Conservation (phyloP, 2,329 filamentous ascomycete species). For the Xylariaceae sp. region DNA sequence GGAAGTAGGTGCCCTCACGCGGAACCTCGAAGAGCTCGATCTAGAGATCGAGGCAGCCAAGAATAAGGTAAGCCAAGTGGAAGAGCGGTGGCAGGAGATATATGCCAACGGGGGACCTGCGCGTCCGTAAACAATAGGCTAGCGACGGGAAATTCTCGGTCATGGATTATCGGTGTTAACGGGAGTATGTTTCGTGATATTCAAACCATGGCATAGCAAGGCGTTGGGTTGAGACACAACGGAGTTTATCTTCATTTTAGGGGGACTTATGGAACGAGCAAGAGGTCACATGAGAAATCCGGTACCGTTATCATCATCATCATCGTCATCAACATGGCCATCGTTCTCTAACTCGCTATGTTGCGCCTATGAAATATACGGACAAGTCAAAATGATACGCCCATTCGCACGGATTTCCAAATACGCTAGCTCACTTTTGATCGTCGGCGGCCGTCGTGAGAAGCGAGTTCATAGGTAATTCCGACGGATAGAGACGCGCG, state of each 20-base stretch:
- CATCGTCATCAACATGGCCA: neutral
- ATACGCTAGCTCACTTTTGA: neutral
- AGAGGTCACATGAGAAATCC: neutral
- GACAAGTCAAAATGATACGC: neutral
- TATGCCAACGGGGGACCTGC: conserved; percentile 36
- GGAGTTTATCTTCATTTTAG: conserved; percentile 6
- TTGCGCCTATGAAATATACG: neutral
- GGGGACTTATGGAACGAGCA: neutral
- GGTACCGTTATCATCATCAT: neutral
- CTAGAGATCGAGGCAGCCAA: conserved; percentile 68
- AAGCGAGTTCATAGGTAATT: conserved; percentile 15
- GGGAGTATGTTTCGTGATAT: neutral
- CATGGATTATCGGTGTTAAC: neutral
- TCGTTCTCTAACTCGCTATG: neutral
- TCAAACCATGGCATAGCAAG: conserved; percentile 26
- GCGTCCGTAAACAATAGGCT: neutral
- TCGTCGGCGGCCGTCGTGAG: conserved; percentile 4
- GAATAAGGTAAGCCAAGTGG: conserved; percentile 62
- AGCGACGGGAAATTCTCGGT: neutral
- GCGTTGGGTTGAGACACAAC: conserved; percentile 22
- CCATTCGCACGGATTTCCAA: neutral
- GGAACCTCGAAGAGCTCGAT: conserved; percentile 78
- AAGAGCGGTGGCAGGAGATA: conserved; percentile 54
- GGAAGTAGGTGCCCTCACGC: conserved; percentile 73
- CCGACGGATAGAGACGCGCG: conserved; percentile 26